These are phyloP conservation scores for Paramyrothecium sp. DNA, from an alignment of 2,329 filamentous ascomycete genomes.

Conservation along the genomic window DNA sequence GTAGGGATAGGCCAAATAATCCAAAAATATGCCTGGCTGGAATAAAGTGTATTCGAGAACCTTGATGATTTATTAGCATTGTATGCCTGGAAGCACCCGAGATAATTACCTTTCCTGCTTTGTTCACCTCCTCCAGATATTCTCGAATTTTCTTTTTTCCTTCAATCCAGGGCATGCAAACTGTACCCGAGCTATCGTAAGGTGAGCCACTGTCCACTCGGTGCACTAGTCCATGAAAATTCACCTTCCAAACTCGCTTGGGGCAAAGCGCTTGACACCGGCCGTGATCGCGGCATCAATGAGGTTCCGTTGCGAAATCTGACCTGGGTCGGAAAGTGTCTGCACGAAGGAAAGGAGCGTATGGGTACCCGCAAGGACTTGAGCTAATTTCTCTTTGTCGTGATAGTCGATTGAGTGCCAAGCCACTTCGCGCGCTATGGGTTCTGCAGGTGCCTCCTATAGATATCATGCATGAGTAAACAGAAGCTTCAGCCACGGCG, in stretches of 20 bases:
- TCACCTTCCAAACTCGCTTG: constrained; percentile 55
- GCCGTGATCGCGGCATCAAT: constrained; percentile 57
- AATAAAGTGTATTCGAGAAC: constrained; percentile 56
- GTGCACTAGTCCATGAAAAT: constrained; percentile 4
- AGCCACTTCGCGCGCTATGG: constrained; percentile 23
- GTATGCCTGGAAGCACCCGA: neutral
- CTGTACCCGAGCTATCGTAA: constrained; percentile 7
- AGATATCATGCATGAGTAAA: neutral
- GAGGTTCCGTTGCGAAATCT: constrained; percentile 37
- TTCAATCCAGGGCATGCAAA: constrained; percentile 43
- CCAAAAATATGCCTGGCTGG: constrained; percentile 51
- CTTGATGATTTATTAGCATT: constrained; percentile 21
- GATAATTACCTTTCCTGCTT: constrained; percentile 34
- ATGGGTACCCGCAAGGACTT: constrained; percentile 43
- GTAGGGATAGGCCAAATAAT: constrained; percentile 53
- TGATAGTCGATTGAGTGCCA: constrained; percentile 46
- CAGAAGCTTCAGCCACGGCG: neutral
- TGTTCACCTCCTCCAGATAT: constrained; percentile 52
- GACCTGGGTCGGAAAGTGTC: constrained; percentile 24
- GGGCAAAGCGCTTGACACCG: constrained; percentile 59
- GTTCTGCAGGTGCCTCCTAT: constrained; percentile 3
- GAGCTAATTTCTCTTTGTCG: constrained; percentile 24
- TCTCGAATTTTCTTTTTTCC: constrained; percentile 48
- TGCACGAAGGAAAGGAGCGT: constrained; percentile 53
- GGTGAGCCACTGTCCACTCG: neutral